Evolutionary conservation across 805 yeast species (phyloP).

Genomic region (Candida easanensis): DNA sequence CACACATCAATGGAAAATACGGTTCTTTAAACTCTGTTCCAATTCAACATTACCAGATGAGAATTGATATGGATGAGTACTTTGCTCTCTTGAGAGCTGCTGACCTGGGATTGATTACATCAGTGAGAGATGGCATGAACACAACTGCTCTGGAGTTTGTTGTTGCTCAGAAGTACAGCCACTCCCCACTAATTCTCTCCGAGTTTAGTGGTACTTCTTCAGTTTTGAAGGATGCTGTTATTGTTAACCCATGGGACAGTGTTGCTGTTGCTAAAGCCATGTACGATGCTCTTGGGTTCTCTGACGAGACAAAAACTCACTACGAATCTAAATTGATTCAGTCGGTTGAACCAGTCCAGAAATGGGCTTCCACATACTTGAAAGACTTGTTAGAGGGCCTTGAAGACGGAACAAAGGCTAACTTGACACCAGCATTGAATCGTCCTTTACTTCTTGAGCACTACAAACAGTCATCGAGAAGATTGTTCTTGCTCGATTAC

Average conservation of each 20-base stretch:
- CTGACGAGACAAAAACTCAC: slow-evolving; percentile 40
- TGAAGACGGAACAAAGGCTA: slow-evolving; percentile 37
- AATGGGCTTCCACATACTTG: slow-evolving; percentile 72
- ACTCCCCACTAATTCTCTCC: slow-evolving; percentile 78
- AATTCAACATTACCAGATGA: slow-evolving; percentile 88
- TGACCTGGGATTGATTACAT: slow-evolving; percentile 83
- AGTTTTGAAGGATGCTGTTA: slow-evolving; percentile 66
- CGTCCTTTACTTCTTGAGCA: slow-evolving; percentile 58
- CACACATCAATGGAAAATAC: slow-evolving; percentile 78
- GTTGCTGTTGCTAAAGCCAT: slow-evolving; percentile 89
- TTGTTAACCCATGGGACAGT: slow-evolving; percentile 96
- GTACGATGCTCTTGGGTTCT: slow-evolving; percentile 60
- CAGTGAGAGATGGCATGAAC: slow-evolving; percentile 94
- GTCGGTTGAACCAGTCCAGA: slow-evolving; percentile 72
- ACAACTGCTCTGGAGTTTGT: slow-evolving; percentile 93
- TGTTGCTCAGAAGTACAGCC: slow-evolving; percentile 73
- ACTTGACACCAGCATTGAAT: slow-evolving; percentile 79
- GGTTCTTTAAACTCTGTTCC: slow-evolving; percentile 85
- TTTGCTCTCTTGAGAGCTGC: slow-evolving; percentile 85
- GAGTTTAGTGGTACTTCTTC: slow-evolving; percentile 91
- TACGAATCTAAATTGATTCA: slow-evolving; percentile 56
- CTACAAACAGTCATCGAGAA: slow-evolving; percentile 58
- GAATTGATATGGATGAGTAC: slow-evolving; percentile 85
- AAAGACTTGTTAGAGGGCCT: slow-evolving; percentile 43
- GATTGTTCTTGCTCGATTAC: slow-evolving; percentile 89